Evolutionary conservation across 2,329 filamentous ascomycete species (phyloP), one percentile per base, ranked within the genome.

Genomic region (Cladosporium sp.): DNA sequence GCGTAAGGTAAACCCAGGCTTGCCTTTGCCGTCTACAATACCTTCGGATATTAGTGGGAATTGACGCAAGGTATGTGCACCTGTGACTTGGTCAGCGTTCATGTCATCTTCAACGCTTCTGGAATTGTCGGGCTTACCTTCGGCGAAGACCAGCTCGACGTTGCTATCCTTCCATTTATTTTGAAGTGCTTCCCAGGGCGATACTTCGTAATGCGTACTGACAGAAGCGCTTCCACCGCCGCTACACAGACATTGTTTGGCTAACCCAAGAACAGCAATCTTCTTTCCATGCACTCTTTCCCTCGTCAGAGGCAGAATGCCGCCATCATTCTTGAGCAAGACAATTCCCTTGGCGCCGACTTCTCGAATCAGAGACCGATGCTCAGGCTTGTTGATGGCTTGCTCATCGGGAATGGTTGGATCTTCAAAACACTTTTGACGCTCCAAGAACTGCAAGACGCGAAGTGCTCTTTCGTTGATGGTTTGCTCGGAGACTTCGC

Each of bases 401-500:
- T 54, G 59, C 59, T 72, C 69, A 28, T 66, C 76, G 15, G 51
- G 51, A n/a, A 45, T 55, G 1, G 22, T 25, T 11, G 39, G 51
- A 7, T 43, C 28, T 5, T 55, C 51, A n/a, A 45, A 55, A 9
- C 51, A 55, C 17, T 36, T 55, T 61, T 82, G 81, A 50, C 81
- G 77, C 7, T 74, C 75, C 1, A 79, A 62, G 17, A 77, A 74
- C 0, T 78, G 76, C 8, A 81, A 67, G 45, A 81, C 74, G 22
- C 73, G 69, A 49, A 68, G 69, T 14, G 73, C 71, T 73, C 75
- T 76, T 50, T 76, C 74, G 58, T 76, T 73, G 38, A 77, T 72
- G 51, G 93, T 66, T 82, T 89, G 96, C 65, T 89, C 84, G 0
- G 93, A 90, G 34, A 97, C 78, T 0, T 92, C 60, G 22, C 66